Percentiles rank a stretch among this genome's conserved stretches.
Conservation (phyloP, 2,329 filamentous ascomycete species). For the Chaetothyriales sp. region DNA sequence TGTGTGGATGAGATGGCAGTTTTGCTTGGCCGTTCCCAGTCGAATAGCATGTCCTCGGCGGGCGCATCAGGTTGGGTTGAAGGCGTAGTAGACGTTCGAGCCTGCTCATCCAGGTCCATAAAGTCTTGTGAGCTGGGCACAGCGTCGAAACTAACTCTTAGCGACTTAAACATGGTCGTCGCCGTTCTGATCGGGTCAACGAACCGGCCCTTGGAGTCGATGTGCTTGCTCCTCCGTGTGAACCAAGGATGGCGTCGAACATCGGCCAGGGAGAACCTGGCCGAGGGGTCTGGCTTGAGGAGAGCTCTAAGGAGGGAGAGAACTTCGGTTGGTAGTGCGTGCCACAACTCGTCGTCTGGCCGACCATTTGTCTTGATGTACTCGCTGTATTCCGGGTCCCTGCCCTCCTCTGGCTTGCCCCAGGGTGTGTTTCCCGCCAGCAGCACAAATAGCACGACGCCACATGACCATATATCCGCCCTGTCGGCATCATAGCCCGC, state of each 20-base stretch:
- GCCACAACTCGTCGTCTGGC: conserved; percentile 74
- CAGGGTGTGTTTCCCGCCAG: conserved; percentile 94
- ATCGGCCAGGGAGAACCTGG: conserved; percentile 70
- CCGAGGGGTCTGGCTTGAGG: conserved; percentile 63
- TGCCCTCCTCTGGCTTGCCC: conserved; percentile 65
- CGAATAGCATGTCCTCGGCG: conserved; percentile 59
- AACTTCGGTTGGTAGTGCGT: conserved; percentile 55
- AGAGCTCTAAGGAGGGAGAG: conserved; percentile 80
- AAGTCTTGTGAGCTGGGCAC: conserved; percentile 40
- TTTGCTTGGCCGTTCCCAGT: conserved; percentile 66
- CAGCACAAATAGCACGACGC: conserved; percentile 91
- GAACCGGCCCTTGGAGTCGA: conserved; percentile 58
- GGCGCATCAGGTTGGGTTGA: conserved; percentile 77
- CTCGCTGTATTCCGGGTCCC: conserved; percentile 72
- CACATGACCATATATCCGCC: conserved; percentile 93
- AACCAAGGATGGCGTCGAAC: conserved; percentile 92
- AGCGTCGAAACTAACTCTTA: conserved; percentile 74
- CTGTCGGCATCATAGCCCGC: conserved; percentile 48
- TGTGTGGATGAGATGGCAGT: conserved; percentile 28
- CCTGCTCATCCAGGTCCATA: conserved; percentile 54
- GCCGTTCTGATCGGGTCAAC: conserved; percentile 70
- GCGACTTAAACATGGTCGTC: conserved; percentile 84
- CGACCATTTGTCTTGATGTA: conserved; percentile 67
- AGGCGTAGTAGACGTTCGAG: conserved; percentile 40
- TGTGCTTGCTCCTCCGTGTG: conserved; percentile 62